Percentiles rank a stretch among this genome's conserved stretches.
phyloP scores from a whole-genome alignment of 192 early-diverging fungal species.

The Gaertneriomyces semiglobifer region DNA sequence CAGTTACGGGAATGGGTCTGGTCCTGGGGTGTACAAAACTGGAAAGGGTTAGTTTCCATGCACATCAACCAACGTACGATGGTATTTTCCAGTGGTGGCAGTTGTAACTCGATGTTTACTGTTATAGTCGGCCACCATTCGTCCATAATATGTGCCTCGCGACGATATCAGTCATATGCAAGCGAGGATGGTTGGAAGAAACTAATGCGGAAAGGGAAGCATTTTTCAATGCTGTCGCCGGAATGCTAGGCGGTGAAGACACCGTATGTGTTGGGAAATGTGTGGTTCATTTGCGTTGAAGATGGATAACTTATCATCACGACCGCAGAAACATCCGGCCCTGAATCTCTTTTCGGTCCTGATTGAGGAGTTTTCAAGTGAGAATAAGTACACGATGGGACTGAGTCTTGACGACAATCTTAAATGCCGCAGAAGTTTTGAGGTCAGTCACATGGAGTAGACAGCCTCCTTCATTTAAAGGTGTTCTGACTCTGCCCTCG shows the following conservation, averaged over 20 bases:
- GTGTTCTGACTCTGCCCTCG: not conserved
- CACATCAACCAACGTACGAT: not conserved
- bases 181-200: constrained; percentile 61
- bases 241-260: constrained; percentile 44
- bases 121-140: constrained; percentile 45
- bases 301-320: not conserved
- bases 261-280: constrained; percentile 2
- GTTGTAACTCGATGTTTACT: not conserved
- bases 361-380: constrained; percentile 64
- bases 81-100: not conserved
- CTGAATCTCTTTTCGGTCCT: constrained; percentile 52
- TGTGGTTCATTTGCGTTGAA: no score
- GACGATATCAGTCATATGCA: constrained; percentile 60
- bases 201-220: constrained; percentile 49
- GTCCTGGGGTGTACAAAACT: constrained; percentile 50
- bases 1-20: constrained; percentile 57
- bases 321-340: constrained; percentile 40
- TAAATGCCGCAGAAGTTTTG: constrained; percentile 61
- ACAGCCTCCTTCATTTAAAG: not conserved
- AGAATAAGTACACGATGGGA: constrained; percentile 57
- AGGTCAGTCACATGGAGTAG: constrained; percentile 34
- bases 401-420: constrained; percentile 66
- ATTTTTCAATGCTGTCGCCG: constrained; percentile 52
- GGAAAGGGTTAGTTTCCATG: constrained; percentile 34
- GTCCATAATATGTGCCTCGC: constrained; percentile 54